Conservation (phyloP, 176 grass and related monocot species). For the Carex myosuroides region DNA sequence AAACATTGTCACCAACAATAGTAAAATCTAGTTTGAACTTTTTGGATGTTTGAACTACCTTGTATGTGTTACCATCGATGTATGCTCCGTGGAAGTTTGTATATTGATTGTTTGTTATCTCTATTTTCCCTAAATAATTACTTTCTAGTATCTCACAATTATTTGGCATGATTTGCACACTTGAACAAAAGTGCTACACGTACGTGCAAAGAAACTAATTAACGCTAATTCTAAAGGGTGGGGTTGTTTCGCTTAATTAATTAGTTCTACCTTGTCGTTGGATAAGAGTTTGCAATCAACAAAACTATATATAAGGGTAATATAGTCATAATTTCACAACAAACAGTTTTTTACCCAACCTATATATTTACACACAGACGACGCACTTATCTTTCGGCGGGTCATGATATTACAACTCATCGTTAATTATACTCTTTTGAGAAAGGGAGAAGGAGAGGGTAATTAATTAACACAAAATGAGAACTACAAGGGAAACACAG, state of each 20-base stretch:
- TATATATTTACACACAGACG: background rate
- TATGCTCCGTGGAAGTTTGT: background rate
- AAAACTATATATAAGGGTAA: background rate
- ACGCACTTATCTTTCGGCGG: background rate
- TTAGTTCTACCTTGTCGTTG: background rate
- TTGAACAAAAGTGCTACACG: background rate
- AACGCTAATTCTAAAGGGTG: background rate
- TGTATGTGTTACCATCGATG: background rate
- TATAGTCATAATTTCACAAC: background rate
- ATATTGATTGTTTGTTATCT: background rate
- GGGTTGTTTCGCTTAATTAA: background rate
- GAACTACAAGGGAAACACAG: background rate
- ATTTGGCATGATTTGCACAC: background rate
- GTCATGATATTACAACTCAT: background rate
- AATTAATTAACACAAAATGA: background rate
- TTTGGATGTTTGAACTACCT: constrained; percentile 10
- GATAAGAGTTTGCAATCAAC: background rate
- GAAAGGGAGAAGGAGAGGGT: background rate
- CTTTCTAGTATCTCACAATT: background rate
- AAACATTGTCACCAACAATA: constrained; percentile 6
- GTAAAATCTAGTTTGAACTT: constrained; percentile 15
- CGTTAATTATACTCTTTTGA: background rate
- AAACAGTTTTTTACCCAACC: background rate
- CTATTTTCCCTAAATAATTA: background rate
- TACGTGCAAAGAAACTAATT: background rate